Evolutionary conservation across 2,329 filamentous ascomycete species (phyloP).

Genomic region (Alternaria angustiovoidea): DNA sequence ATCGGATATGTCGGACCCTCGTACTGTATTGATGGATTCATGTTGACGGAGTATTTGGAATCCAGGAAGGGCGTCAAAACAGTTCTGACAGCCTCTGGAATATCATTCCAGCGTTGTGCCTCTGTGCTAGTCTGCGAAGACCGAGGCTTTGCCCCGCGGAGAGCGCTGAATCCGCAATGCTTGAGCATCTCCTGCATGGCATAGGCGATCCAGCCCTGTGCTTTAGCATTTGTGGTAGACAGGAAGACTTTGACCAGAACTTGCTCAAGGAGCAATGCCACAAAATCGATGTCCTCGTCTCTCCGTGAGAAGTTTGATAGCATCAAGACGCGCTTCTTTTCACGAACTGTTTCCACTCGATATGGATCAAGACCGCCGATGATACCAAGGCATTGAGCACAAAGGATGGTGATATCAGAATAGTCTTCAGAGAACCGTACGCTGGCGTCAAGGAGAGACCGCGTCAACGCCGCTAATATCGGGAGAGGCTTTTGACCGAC

Average conservation of each 20-base stretch:
- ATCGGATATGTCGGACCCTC: slow-evolving; percentile 71
- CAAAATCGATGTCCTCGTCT: slow-evolving; percentile 84
- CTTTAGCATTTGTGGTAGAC: slow-evolving; percentile 83
- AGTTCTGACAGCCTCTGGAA: slow-evolving; percentile 80
- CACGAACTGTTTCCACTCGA: slow-evolving; percentile 79
- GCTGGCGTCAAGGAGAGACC: slow-evolving; percentile 84
- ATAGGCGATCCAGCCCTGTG: slow-evolving; percentile 91
- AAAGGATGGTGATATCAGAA: slow-evolving; percentile 73
- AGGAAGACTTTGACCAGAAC: slow-evolving; percentile 91
- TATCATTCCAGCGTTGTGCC: slow-evolving; percentile 76
- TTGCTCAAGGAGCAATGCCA: slow-evolving; percentile 83
- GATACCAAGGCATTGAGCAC: slow-evolving; percentile 83
- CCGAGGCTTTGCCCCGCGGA: slow-evolving; percentile 60
- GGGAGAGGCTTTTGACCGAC: slow-evolving; percentile 84
- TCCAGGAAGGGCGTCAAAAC: slow-evolving; percentile 87
- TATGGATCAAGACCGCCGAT: slow-evolving; percentile 94
- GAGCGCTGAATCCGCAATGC: slow-evolving; percentile 74
- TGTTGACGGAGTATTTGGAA: slow-evolving; percentile 78
- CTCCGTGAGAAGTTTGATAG: slow-evolving; percentile 83
- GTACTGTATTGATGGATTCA: slow-evolving; percentile 40
- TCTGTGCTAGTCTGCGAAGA: slow-evolving; percentile 64
- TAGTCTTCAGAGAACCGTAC: slow-evolving; percentile 78
- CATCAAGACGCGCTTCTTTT: slow-evolving; percentile 84
- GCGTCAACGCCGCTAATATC: slow-evolving; percentile 73
- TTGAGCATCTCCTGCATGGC: slow-evolving; percentile 92